A percentile compares a stretch with the other conserved stretches of the same genome.
Conservation (phyloP, 164 flowering plant genomes). For the Chloranthus sessilifolius region DNA sequence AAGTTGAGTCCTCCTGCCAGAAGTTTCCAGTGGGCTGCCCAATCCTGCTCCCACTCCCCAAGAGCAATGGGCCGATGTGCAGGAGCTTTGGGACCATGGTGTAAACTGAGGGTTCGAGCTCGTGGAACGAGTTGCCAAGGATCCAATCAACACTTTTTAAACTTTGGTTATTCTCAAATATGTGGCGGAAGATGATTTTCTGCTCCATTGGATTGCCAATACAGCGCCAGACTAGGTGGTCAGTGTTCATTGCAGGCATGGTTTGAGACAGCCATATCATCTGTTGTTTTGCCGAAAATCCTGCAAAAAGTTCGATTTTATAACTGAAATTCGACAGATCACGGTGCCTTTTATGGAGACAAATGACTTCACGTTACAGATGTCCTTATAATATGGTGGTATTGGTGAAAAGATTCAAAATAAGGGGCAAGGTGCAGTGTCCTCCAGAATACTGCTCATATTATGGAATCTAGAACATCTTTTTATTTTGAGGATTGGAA, state of each 20-base stretch:
- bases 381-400: neutral
- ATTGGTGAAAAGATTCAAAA: neutral
- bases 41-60: neutral
- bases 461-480: too few relatives aligned
- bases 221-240: constrained; percentile 13
- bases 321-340: too few relatives aligned
- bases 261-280: constrained; percentile 20
- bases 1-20: constrained; percentile 24
- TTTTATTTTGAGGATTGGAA: too few relatives aligned
- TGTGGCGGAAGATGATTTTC: constrained; percentile 2
- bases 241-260: constrained; percentile 18
- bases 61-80: constrained; percentile 26
- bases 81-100: constrained; percentile 8
- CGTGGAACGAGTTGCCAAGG: constrained; percentile 24
- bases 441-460: neutral
- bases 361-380: neutral
- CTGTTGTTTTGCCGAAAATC: constrained; percentile 15
- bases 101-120: constrained; percentile 18
- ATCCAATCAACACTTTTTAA: constrained; percentile 11
- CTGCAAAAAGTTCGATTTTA: too few relatives aligned
- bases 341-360: neutral
- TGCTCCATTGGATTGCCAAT: constrained; percentile 6
- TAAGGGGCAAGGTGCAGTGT: neutral
- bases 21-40: constrained; percentile 10
- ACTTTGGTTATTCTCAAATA: neutral